Percentiles rank a stretch among this genome's conserved stretches.
These are phyloP conservation scores for Coemansia sp. DNA, from an alignment of 192 early-diverging fungal species.

Conservation along the genomic window DNA sequence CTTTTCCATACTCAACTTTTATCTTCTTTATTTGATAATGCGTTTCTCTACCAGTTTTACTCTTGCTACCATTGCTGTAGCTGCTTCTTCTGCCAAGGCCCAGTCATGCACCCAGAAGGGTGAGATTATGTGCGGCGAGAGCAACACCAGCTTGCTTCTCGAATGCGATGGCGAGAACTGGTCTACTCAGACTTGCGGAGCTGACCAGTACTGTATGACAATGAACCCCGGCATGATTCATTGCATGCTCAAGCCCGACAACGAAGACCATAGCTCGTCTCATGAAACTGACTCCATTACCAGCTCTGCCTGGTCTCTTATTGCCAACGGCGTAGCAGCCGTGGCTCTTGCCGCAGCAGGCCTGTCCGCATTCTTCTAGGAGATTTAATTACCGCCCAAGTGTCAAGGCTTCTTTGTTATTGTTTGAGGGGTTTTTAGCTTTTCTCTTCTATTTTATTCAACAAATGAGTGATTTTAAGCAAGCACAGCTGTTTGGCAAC, in stretches of 20 bases:
- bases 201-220: slow-evolving; percentile 45
- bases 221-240: slow-evolving; percentile 46
- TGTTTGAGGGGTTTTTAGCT: no score
- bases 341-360: slow-evolving; percentile 19
- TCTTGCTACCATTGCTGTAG: slow-evolving; percentile 15
- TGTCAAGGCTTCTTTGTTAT: no score
- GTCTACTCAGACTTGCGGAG: slow-evolving; percentile 17
- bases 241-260: slow-evolving; percentile 47
- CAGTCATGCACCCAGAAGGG: slow-evolving; percentile 19
- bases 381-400: no score
- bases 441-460: no score
- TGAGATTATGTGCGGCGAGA: slow-evolving; percentile 16
- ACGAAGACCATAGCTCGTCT: background rate
- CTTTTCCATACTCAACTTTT: slow-evolving; percentile 8
- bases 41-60: slow-evolving; percentile 16
- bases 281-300: background rate
- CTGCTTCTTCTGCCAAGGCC: slow-evolving; percentile 10
- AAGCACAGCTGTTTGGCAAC: slow-evolving; percentile 7
- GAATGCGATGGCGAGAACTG: slow-evolving; percentile 26
- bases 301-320: slow-evolving; percentile 3
- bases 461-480: slow-evolving; percentile 6
- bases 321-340: slow-evolving; percentile 7
- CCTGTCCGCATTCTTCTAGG: slow-evolving; percentile 35
- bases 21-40: slow-evolving; percentile 18
- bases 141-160: slow-evolving; percentile 18